Base-by-base conservation (phyloP, 306 rosid genomes). In the Adenanthera pavonina region DNA sequence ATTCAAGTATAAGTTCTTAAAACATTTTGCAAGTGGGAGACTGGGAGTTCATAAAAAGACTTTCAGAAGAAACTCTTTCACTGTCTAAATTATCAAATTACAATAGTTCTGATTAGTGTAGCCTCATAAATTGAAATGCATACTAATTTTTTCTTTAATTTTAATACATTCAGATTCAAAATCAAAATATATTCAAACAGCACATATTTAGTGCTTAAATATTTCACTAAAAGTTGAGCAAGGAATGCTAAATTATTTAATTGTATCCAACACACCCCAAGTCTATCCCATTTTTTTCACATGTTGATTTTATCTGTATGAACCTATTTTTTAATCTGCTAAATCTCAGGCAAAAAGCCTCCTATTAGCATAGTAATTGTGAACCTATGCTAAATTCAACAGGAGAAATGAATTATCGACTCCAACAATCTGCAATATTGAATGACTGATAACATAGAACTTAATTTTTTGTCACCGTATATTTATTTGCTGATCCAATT, bases 341-440 rank as follows among this genome's bases (percentile, higher is more conserved):
- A 46, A 78, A 66, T 14, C 35, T 38, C 25, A 17, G n/a, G 19
- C 12, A 40, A 35, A 78, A 73, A 73, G 34, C 67, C 47, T 83
- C 20, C 60, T 13, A 60, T 33, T 76, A 61, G 64, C 56, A 59
- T 41, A 43, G 15, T 34, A 49, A 25, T 59, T 11, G 2, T 11
- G 13, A 20, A 20, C n/a, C 38, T 25, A 6, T 69, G 74, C 53
- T 20, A 69, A 69, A 69, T 7, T 43, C 34, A 10, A 20, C 54
- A 69, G 53, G n/a, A 5, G 36, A 69, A 69, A 12, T 17, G 54
- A 69, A 11, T 68, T 2, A 51, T 69, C 7, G 4, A 41, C 80
- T 69, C 49, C 16, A 80, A 43, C 49, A 75, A 56, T 14, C 75
- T 34, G 43, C 36, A 25, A 43, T 25, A 34, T 13, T 36, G 44